A percentile compares a stretch with the other conserved stretches of the same genome.
Evolutionary conservation across 345 rosid genomes (phyloP).

Genomic region (Bretschneidera sinensis): DNA sequence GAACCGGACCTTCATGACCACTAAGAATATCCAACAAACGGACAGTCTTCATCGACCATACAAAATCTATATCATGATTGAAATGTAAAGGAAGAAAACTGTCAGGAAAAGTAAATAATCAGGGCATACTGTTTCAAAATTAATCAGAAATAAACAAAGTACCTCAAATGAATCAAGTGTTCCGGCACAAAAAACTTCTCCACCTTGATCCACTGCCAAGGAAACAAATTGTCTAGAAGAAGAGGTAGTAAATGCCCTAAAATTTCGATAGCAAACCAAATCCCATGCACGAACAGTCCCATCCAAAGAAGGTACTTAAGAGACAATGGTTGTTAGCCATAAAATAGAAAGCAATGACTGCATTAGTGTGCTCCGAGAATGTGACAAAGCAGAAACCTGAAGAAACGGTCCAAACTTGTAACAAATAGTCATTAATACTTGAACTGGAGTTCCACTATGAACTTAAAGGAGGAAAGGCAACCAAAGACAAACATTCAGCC

Average conservation of each 20-base stretch:
- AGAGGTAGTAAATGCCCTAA: conserved; percentile 92
- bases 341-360: conserved; percentile 94
- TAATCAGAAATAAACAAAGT: conserved; percentile 4
- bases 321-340: conserved; percentile 89
- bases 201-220: conserved; percentile 86
- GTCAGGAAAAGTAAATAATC: neutral
- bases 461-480: neutral
- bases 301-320: conserved; percentile 87
- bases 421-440: conserved; percentile 18
- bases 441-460: conserved; percentile 3
- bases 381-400: conserved; percentile 98
- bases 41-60: conserved; percentile 99
- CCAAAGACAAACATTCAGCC: neutral
- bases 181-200: conserved; percentile 97
- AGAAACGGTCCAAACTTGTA: conserved; percentile 86
- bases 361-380: conserved; percentile 89
- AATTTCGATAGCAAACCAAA: conserved; percentile 83
- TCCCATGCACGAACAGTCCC: conserved; percentile 99
- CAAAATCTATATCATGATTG: conserved; percentile 54
- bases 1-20: conserved; percentile 99
- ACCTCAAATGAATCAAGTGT: conserved; percentile 97
- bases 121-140: neutral
- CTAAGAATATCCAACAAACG: conserved; percentile 86
- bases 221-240: conserved; percentile 93
- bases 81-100: neutral